Evolutionary conservation across 2,329 filamentous ascomycete species (phyloP), one percentile per base, ranked within the genome.

Genomic region (Shiraia bambusicola): DNA sequence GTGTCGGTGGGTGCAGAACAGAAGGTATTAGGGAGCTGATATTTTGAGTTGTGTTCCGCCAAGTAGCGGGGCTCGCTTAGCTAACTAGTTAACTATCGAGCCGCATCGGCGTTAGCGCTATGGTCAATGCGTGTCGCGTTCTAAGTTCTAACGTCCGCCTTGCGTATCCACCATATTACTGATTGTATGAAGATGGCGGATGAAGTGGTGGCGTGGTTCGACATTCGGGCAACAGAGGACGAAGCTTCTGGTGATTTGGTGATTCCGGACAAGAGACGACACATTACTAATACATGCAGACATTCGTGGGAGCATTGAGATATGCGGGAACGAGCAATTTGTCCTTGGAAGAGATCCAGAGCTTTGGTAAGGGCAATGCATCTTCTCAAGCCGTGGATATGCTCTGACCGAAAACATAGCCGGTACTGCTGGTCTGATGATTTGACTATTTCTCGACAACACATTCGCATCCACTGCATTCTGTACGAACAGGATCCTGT

Each of bases 381-480:
- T 33, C 27, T 26, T 24, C 7, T 34, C 17, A n/a, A 30, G 37
- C n/a, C 29, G 17, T 26, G 38, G 40, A 34, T 36, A 31, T 47
- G 34, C 46, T 52, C 47, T 64, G 34, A 62, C 39, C 30, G 14
- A 19, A 9, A n/a, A 12, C 4, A 30, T 29, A 68, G 65, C 40
- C 59, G 58, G 17, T 58, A 61, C 35, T 44, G 47, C 27, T 69
- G 64, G 65, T 43, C 46, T 11, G 61, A 67, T 32, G 52, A 56
- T 37, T 41, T 54, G 7, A 59, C 54, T 26, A 69, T 77, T 13
- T 77, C 75, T 12, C 71, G 69, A 25, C 63, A 66, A 38, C 75
- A 77, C 59, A 49, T 77, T 12, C 66, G 65, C 15, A 60, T 77
- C 30, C 72, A 73, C 47, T 74, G 72, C 50, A 66, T 77, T 34